A percentile compares a stretch with the other conserved stretches of the same genome.
phyloP scores from a whole-genome alignment of 2,329 filamentous ascomycete species.

The Septoria linicola region DNA sequence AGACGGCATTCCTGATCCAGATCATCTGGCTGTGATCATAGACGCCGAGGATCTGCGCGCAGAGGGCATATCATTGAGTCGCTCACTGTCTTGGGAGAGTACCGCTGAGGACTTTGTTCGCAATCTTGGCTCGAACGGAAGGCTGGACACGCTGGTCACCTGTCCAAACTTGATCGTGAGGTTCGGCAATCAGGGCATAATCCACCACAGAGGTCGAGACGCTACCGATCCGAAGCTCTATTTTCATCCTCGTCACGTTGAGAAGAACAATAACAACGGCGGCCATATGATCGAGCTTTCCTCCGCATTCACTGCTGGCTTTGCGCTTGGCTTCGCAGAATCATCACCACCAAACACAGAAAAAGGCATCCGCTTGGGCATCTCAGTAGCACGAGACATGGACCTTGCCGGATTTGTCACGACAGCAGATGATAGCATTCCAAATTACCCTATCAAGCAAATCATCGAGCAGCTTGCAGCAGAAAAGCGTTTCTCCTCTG shows the following conservation, averaged over 20 bases:
- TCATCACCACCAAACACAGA: constrained; percentile 33
- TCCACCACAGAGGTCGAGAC: constrained; percentile 38
- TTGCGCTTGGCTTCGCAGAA: constrained; percentile 36
- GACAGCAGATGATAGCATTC: constrained; percentile 27
- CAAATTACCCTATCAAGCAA: constrained; percentile 33
- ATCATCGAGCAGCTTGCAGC: constrained; percentile 29
- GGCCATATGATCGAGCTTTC: constrained; percentile 31
- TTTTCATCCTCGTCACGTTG: constrained; percentile 34
- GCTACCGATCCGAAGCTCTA: constrained; percentile 38
- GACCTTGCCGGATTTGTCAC: constrained; percentile 31
- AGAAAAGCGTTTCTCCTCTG: constrained; percentile 30
- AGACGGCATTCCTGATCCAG: constrained; percentile 35
- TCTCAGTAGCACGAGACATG: constrained; percentile 32
- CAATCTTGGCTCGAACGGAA: constrained; percentile 37
- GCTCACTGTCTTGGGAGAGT: constrained; percentile 37
- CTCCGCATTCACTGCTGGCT: constrained; percentile 37
- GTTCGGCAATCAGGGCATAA: constrained; percentile 38
- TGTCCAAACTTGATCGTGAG: constrained; percentile 39
- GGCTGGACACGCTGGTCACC: constrained; percentile 38
- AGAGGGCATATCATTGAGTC: constrained; percentile 37
- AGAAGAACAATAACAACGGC: constrained; percentile 20
- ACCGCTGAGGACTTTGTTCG: constrained; percentile 39
- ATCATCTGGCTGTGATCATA: constrained; percentile 37
- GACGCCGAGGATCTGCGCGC: constrained; percentile 38
- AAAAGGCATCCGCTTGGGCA: constrained; percentile 33